Base-by-base conservation (phyloP, 2,329 filamentous ascomycete species). In the Didymellaceae sp. region DNA sequence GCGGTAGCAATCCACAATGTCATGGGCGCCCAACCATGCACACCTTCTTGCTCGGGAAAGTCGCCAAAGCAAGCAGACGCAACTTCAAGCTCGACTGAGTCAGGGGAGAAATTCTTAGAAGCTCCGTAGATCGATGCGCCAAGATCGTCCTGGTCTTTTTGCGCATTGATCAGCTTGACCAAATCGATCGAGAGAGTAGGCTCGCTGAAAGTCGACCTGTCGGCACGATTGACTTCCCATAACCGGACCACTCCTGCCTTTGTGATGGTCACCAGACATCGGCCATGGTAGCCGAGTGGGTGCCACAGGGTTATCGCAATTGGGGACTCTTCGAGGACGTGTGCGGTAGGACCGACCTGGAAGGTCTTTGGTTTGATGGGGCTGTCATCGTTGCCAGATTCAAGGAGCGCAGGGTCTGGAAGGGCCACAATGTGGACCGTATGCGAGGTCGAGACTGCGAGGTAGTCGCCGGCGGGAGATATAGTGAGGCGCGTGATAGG, bases 1-100 rank as follows among this genome's bases (percentile, higher is more conserved):
- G 86, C 85, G 89, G 97, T 99, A n/a, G 92, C 91, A 42, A 97
- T 78, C 90, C 93, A 99, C 9, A 99, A 80, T 0, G 94, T 97
- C 89, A 97, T 97, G 8, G 92, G 86, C 6, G 91, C 89, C 94
- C 94, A 99, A 2, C 82, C 82, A 63, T 84, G 79, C 57, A 86
- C 82, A 28, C 80, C 81, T 45, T 81, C 78, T 46, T 73, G 65
- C 24, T 72, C 76, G 8, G 81, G 83, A 41, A 71, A 77, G 20
- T 91, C 91, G 11, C 91, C 93, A 75, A 99, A 99, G 69, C 86
- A 90, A 41, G 92, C 91, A 2, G 92, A 87, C 4, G 91, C 91
- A 17, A 96, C 91, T 67, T 97, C 90, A 87, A 99, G 96, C 69
- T 97, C 92, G 52, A 95, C 87, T 1, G 84, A 85, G 70, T 97